Percentiles rank a stretch among this genome's conserved stretches.
These are phyloP conservation scores for Suillus discolor DNA, from an alignment of 768 basidiomycete genomes.

Conservation along the genomic window DNA sequence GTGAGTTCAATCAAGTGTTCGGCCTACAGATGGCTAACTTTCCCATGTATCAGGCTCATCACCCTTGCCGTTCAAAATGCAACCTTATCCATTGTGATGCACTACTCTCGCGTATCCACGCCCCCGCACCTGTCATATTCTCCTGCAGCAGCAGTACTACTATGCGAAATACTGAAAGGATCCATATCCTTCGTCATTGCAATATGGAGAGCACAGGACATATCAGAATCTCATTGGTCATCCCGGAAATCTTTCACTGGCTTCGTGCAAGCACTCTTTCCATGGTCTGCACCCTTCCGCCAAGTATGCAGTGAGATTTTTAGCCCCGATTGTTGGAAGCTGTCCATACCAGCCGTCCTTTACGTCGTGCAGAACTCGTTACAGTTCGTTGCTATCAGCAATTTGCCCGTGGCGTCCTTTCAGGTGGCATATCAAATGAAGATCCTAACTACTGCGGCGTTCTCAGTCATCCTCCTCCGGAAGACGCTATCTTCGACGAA, in stretches of 20 bases:
- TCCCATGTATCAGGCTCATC: slow-evolving; percentile 49
- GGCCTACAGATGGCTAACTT: slow-evolving; percentile 8
- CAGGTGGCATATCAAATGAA: slow-evolving; percentile 99
- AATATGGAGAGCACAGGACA: slow-evolving; percentile 50
- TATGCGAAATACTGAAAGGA: slow-evolving; percentile 95
- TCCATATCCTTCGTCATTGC: slow-evolving; percentile 91
- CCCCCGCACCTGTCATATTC: slow-evolving; percentile 83
- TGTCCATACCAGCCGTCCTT: slow-evolving; percentile 93
- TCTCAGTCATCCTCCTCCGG: slow-evolving; percentile 83
- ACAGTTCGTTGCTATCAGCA: slow-evolving; percentile 94
- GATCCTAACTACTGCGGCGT: slow-evolving; percentile 94
- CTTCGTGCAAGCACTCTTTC: slow-evolving; percentile 40
- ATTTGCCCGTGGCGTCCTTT: slow-evolving; percentile 95
- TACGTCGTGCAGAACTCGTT: slow-evolving; percentile 97
- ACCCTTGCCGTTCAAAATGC: slow-evolving; percentile 95
- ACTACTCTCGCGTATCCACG: slow-evolving; percentile 93
- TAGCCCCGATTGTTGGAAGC: slow-evolving; percentile 94
- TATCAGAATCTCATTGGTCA: slow-evolving; percentile 41
- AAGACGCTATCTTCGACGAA: slow-evolving; percentile 71
- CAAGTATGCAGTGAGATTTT: slow-evolving; percentile 75
- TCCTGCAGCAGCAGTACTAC: slow-evolving; percentile 89
- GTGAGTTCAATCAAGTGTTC: slow-evolving; percentile 44
- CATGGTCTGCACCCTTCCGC: slow-evolving; percentile 52
- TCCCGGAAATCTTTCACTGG: slow-evolving; percentile 43
- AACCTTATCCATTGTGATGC: slow-evolving; percentile 95